phyloP scores from a whole-genome alignment of 164 flowering plant species.

The Aristolochia californica region DNA sequence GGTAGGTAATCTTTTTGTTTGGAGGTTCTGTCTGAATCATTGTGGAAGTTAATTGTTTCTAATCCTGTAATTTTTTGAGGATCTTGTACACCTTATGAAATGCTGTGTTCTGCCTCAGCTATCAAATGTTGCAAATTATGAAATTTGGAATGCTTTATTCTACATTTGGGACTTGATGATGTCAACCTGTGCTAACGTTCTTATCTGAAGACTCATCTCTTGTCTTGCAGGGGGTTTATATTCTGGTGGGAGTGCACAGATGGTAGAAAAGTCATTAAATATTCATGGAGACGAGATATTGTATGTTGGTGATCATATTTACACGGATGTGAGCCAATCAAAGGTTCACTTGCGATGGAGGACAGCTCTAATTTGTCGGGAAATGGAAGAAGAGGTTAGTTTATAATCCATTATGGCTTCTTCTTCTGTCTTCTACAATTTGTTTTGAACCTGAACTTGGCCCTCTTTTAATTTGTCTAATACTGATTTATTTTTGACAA shows the following conservation, averaged over 20 bases:
- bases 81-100: neutral
- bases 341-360: constrained; percentile 94
- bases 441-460: no score
- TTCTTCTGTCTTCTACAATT: no score
- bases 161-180: neutral
- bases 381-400: constrained; percentile 86
- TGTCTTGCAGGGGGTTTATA: constrained; percentile 64
- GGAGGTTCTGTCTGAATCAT: no score
- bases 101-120: no score
- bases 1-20: constrained; percentile 31
- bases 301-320: constrained; percentile 96
- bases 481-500: no score
- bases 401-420: no score
- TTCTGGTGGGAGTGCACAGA: constrained; percentile 98
- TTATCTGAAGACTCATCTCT: neutral
- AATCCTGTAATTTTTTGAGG: neutral
- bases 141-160: neutral
- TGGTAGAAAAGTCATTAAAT: constrained; percentile 79
- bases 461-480: no score
- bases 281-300: constrained; percentile 91
- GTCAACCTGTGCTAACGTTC: neutral
- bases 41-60: no score
- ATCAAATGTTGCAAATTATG: neutral
- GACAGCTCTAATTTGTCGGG: constrained; percentile 88
- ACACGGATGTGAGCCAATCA: constrained; percentile 94